A percentile compares a stretch with the other conserved stretches of the same genome.
Evolutionary conservation across 2,329 filamentous ascomycete species (phyloP).

Genomic region (Tolypocladium tropicale): DNA sequence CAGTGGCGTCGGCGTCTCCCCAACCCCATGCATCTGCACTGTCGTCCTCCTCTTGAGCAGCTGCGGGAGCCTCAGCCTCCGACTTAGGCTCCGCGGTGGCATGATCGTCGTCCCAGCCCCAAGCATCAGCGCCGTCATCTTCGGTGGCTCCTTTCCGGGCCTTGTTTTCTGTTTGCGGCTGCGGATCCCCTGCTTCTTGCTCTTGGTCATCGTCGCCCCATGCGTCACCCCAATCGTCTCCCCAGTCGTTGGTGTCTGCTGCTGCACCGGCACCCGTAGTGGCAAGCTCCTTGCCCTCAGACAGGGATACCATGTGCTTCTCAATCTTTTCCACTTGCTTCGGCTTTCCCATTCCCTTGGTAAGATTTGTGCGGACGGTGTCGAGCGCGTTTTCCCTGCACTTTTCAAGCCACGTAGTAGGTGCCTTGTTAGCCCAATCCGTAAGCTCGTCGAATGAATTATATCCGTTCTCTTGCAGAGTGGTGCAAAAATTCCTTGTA

Average conservation of each 20-base stretch:
- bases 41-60: constrained; percentile 33
- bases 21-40: constrained; percentile 70
- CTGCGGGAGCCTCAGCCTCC: constrained; percentile 7
- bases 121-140: constrained; percentile 53
- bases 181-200: constrained; percentile 12
- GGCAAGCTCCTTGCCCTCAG: constrained; percentile 54
- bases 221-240: constrained; percentile 63
- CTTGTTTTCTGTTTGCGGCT: constrained; percentile 6
- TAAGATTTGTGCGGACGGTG: constrained; percentile 58
- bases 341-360: constrained; percentile 53
- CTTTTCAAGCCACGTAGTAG: constrained; percentile 76
- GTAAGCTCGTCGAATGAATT: constrained; percentile 51
- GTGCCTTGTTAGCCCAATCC: constrained; percentile 73
- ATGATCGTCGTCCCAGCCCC: constrained; percentile 71
- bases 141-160: constrained; percentile 11
- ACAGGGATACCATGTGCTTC: constrained; percentile 63
- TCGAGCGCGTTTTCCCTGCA: constrained; percentile 73
- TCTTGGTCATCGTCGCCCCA: constrained; percentile 64
- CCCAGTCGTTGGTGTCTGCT: constrained; percentile 54
- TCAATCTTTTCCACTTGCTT: constrained; percentile 75
- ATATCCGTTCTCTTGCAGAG: constrained; percentile 54
- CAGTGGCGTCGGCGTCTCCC: constrained; percentile 54
- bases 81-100: constrained; percentile 14
- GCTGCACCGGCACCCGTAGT: constrained; percentile 38
- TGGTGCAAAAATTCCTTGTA: constrained; percentile 53